phyloP scores from a whole-genome alignment of 2,329 filamentous ascomycete genomes.

The Mollisiaceae sp. region DNA sequence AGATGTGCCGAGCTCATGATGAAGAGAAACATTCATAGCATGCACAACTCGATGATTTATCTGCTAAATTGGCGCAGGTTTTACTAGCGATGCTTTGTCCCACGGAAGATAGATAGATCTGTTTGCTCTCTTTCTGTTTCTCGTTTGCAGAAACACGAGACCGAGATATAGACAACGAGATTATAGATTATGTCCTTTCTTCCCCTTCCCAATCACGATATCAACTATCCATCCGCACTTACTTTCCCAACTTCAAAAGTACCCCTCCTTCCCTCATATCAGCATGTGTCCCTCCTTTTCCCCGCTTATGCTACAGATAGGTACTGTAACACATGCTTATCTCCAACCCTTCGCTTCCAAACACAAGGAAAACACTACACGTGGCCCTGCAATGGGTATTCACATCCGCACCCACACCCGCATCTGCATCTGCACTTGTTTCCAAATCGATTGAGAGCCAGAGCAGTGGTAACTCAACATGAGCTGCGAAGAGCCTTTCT shows the following conservation, averaged over 20 bases:
- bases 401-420: not conserved
- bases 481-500: not conserved
- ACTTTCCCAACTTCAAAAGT: not conserved
- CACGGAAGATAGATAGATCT: not conserved
- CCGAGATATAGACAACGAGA: not conserved
- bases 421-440: not conserved
- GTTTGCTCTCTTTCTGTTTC: not conserved
- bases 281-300: too few species aligned
- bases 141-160: too few species aligned
- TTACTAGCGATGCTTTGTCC: not conserved
- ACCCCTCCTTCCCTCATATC: not conserved
- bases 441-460: not conserved
- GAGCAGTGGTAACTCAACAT: not conserved
- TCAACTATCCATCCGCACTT: too few species aligned
- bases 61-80: not conserved
- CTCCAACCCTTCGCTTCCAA: not conserved
- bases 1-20: not conserved
- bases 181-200: not conserved
- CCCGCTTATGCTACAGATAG: too few species aligned
- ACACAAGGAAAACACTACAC: conserved; percentile 1
- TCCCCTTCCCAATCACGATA: too few species aligned
- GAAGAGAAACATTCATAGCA: not conserved
- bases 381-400: not conserved
- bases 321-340: too few species aligned
- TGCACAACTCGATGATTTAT: not conserved